Base-by-base conservation (phyloP, 2,329 filamentous ascomycete species). In the Cytospora schulzeri region DNA sequence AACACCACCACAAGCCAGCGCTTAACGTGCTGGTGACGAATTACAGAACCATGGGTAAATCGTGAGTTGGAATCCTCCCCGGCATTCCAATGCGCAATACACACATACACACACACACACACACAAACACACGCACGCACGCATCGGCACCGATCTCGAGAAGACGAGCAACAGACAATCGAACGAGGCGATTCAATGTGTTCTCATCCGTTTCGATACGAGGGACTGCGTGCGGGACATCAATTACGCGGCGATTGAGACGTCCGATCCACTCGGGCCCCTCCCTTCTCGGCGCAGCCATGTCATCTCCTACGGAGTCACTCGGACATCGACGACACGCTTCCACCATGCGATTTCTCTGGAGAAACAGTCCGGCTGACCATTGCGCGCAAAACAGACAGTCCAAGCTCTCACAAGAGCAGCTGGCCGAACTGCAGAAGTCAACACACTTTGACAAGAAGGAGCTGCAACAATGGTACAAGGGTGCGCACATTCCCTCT, bases 391-490 rank as follows among this genome's bases (percentile, higher is more conserved):
- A 63, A 45, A 11, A 31, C 75, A 99, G 95, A 81, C 95, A 98
- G 84, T 98, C 94, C 73, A 99, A 98, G 84, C 90, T 99, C 76
- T 97, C 93, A 65, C 92, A 95, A 77, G 91, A 97, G 79, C 93
- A 99, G 85, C 91, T 99, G 75, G 87, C 86, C 70, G 95, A 99
- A 79, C 88, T 99, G 71, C 93, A 98, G 77, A 95, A 92, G 83
- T 93, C 93, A 67, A 99, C 95, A 69, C 93, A 98, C 79, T 99
- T 99, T 76, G 95, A 99, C 80, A 97, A 97, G 89, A 98, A 98
- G 84, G 95, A 99, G 80, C 80, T 99, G 76, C 95, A 99, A 78
- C 94, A 98, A 88, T 99, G 95, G 95, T 98, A 99, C 81, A 98
- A 98, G 85, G 95, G 95, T 97, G 79, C 69, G 87, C 63, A 48